These are phyloP conservation scores for Chlamydomonas eustigma DNA, from an alignment of 139 green algal species.

Conservation along the genomic window DNA sequence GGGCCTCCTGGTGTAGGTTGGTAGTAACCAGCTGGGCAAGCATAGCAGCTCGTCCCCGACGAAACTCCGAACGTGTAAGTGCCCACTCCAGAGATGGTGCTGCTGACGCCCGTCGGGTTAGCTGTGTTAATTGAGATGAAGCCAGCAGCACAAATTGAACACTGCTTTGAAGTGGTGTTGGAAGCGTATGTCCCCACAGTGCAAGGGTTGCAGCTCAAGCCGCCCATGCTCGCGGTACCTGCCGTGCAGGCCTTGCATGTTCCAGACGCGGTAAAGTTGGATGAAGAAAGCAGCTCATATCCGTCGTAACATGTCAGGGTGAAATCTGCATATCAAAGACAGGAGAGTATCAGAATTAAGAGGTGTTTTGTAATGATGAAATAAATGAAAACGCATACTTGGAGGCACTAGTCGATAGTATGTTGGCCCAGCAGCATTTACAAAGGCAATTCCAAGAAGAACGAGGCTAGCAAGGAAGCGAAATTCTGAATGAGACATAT, in stretches of 20 bases:
- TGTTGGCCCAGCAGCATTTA: not conserved
- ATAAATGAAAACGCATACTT: not conserved
- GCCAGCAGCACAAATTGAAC: not conserved
- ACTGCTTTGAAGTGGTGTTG: not conserved
- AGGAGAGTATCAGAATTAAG: not conserved
- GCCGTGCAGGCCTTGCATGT: slow-evolving; percentile 5
- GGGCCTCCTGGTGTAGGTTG: slow-evolving; percentile 5
- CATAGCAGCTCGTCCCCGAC: not conserved
- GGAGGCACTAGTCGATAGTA: not conserved
- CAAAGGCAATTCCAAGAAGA: not conserved
- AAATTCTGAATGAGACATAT: no score
- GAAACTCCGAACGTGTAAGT: slow-evolving; percentile 8
- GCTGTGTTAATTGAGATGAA: slow-evolving; percentile 1
- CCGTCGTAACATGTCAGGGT: not conserved
- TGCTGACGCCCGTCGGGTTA: not conserved
- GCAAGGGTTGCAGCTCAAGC: slow-evolving; percentile 9
- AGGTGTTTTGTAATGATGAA: not conserved
- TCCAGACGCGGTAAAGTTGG: not conserved
- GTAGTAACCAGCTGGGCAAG: slow-evolving; percentile 13
- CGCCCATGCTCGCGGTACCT: not conserved
- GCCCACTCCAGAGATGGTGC: not conserved
- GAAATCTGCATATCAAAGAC: slow-evolving; percentile 3
- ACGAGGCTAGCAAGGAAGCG: no score
- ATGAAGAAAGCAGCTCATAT: not conserved
- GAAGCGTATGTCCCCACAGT: not conserved